Conservation (phyloP, 805 yeast genomes). For the Candida orba region DNA sequence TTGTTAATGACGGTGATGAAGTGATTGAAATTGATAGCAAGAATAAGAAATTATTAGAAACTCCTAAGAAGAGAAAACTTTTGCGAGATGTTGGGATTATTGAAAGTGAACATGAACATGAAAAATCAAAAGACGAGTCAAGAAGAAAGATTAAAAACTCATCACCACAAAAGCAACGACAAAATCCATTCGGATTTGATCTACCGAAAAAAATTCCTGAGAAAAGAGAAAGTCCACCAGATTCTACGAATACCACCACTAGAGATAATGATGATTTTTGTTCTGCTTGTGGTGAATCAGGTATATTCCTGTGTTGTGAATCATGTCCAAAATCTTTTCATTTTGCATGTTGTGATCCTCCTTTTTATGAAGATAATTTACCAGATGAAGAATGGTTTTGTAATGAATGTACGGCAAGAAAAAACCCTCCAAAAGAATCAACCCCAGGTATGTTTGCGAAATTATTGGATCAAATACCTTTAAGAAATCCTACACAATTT, state of each 20-base stretch:
- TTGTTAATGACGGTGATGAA: background rate
- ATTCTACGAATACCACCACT: constrained; percentile 24
- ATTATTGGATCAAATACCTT: constrained; percentile 50
- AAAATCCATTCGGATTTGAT: constrained; percentile 39
- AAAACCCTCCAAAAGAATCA: constrained; percentile 28
- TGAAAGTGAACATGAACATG: background rate
- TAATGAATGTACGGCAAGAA: constrained; percentile 55
- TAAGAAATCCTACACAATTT: constrained; percentile 59
- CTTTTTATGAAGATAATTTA: constrained; percentile 59
- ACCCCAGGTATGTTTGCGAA: constrained; percentile 41
- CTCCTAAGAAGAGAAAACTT: constrained; percentile 7
- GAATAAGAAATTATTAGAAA: constrained; percentile 1
- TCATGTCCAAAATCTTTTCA: constrained; percentile 90
- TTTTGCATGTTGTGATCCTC: constrained; percentile 87
- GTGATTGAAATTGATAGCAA: background rate
- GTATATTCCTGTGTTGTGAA: constrained; percentile 89
- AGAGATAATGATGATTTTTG: constrained; percentile 80
- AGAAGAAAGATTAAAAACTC: constrained; percentile 23
- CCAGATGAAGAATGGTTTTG: constrained; percentile 94
- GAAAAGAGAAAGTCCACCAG: constrained; percentile 25
- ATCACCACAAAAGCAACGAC: constrained; percentile 26
- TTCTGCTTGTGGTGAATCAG: constrained; percentile 83
- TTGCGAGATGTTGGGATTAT: background rate
- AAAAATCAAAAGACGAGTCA: constrained; percentile 2
- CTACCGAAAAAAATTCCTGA: constrained; percentile 16